Conservation (phyloP, 768 basidiomycete species). For the Lentinula raphanica region DNA sequence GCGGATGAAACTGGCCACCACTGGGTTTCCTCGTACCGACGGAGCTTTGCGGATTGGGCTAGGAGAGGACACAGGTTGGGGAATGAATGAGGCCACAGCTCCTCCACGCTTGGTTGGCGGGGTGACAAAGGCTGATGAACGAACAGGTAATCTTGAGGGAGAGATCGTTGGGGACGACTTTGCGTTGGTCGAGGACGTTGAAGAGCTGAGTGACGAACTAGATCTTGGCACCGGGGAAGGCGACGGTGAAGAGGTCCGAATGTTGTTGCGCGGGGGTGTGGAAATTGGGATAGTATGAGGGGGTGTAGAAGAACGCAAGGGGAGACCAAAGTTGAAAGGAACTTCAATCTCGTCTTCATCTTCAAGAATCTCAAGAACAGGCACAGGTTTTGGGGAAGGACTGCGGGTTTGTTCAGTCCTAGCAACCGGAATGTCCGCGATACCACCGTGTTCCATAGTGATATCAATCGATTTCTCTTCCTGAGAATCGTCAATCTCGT, state of each 20-base stretch:
- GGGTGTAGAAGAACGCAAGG: conserved; percentile 17
- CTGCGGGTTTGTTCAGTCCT: no score
- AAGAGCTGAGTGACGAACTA: conserved; percentile 26
- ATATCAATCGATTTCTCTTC: conserved; percentile 29
- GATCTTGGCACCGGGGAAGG: conserved; percentile 53
- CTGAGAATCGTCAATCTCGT: conserved; percentile 39
- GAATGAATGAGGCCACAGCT: conserved; percentile 51
- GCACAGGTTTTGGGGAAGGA: conserved; percentile 15
- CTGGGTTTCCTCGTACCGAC: conserved; percentile 27
- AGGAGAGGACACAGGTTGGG: conserved; percentile 48
- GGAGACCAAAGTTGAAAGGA: conserved; percentile 13
- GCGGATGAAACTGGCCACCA: conserved; percentile 37
- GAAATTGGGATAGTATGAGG: conserved; percentile 18
- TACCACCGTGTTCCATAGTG: conserved; percentile 19
- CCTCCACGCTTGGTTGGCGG: conserved; percentile 51
- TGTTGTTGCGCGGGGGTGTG: conserved; percentile 15
- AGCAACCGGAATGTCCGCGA: conserved; percentile 37
- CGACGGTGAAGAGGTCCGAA: conserved; percentile 16
- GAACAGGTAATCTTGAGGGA: conserved; percentile 7
- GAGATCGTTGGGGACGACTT: conserved; percentile 28
- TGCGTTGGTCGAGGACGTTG: conserved; percentile 23
- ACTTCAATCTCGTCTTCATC: conserved; percentile 26
- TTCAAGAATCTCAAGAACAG: conserved; percentile 11
- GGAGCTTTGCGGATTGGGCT: conserved; percentile 21
- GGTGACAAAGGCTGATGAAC: conserved; percentile 31